Percentiles rank a stretch among this genome's conserved stretches.
Conservation (phyloP, 352 stramenopile species). For the Peronospora belbahrii region DNA sequence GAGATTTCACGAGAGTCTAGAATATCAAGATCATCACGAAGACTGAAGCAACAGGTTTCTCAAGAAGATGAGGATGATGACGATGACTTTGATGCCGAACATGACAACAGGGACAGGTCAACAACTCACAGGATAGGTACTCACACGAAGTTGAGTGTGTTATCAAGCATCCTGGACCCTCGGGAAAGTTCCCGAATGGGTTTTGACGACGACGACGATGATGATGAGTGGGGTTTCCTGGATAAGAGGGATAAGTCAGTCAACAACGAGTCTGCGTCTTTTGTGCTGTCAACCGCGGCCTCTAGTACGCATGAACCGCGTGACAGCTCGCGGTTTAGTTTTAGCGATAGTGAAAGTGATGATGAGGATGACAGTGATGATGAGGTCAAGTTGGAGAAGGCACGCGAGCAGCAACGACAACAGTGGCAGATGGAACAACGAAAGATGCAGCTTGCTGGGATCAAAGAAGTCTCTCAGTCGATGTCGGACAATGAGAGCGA, state of each 20-base stretch:
- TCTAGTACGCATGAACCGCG: constrained; percentile 21
- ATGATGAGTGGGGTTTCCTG: constrained; percentile 3
- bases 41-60: neutral
- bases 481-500: constrained; percentile 27
- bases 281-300: constrained; percentile 15
- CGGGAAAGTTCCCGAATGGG: constrained; percentile 34
- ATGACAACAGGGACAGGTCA: constrained; percentile 6
- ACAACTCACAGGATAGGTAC: constrained; percentile 19
- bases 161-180: constrained; percentile 23
- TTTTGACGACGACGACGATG: constrained; percentile 27
- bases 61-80: constrained; percentile 11
- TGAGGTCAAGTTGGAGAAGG: constrained; percentile 21
- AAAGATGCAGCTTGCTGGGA: constrained; percentile 25
- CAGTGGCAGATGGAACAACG: constrained; percentile 33
- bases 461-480: constrained; percentile 20
- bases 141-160: constrained; percentile 22
- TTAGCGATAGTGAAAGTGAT: constrained; percentile 23
- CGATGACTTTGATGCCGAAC: constrained; percentile 19
- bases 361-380: constrained; percentile 17
- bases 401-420: constrained; percentile 21
- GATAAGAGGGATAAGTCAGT: constrained; percentile 13
- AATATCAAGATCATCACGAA: constrained; percentile 7
- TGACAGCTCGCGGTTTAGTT: constrained; percentile 17
- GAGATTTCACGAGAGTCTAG: constrained; percentile 12
- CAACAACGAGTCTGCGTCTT: constrained; percentile 11